Conservation (phyloP, 192 early-diverging fungal genomes). For the Pilaira anomala region DNA sequence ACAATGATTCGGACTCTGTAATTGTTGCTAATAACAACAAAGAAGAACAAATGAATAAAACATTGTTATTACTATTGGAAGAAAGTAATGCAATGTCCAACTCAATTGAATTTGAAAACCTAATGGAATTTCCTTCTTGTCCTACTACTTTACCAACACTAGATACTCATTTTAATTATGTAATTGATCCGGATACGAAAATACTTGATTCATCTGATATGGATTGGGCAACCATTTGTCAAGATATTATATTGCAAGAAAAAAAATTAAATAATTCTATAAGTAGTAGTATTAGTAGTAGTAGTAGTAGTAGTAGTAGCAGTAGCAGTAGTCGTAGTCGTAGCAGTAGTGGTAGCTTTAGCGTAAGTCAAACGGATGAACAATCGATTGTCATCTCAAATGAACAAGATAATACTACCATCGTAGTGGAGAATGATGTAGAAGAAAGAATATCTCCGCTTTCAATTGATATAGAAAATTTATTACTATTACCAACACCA, state of each 20-base stretch:
- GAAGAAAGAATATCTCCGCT: not conserved
- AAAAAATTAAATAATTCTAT: too few relatives aligned
- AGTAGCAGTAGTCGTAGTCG: not conserved
- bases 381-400: not conserved
- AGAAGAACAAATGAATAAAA: not conserved
- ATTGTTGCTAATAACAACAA: not conserved
- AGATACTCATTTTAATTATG: constrained; percentile 5
- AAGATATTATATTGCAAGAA: too few relatives aligned
- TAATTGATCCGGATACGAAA: not conserved
- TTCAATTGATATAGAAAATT: not conserved
- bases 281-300: not conserved
- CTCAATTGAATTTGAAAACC: not conserved
- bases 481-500: not conserved
- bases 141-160: constrained; percentile 5
- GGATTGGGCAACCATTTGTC: not conserved
- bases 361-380: too few relatives aligned
- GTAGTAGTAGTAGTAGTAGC: not conserved
- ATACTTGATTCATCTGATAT: not conserved
- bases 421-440: not conserved
- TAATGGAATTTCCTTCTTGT: constrained; percentile 3
- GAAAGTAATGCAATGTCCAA: too few relatives aligned
- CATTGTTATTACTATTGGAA: too few relatives aligned
- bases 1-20: too few relatives aligned
- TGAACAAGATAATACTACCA: not conserved
- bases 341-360: too few relatives aligned